Evolutionary conservation across 192 early-diverging fungal genomes (phyloP).

Genomic region (Gonapodya prolifera): DNA sequence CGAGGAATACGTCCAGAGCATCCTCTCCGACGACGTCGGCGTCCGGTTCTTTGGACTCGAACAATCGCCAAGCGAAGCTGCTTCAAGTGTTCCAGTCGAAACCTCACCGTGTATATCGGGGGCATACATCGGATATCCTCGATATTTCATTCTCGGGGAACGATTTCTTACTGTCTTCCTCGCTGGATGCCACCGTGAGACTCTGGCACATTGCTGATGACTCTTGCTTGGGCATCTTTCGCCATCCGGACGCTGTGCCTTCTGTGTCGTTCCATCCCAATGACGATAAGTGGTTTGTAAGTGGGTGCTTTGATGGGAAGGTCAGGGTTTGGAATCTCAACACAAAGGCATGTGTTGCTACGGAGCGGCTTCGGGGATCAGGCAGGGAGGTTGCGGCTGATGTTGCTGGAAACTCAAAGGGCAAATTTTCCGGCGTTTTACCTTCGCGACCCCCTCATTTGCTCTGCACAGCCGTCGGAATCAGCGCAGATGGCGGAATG

Average conservation of each 20-base stretch:
- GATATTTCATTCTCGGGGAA: slow-evolving; percentile 6
- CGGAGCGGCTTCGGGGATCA: neutral
- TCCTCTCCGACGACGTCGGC: neutral
- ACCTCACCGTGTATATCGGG: slow-evolving; percentile 6
- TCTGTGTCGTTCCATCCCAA: slow-evolving; percentile 7
- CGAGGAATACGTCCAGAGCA: neutral
- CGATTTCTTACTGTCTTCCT: slow-evolving; percentile 9
- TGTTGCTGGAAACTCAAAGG: neutral
- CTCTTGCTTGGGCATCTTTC: slow-evolving; percentile 4
- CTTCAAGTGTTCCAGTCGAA: slow-evolving; percentile 4
- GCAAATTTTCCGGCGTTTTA: neutral
- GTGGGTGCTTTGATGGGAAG: slow-evolving; percentile 7
- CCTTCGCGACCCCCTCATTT: neutral
- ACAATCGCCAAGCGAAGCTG: neutral
- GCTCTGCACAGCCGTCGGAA: slow-evolving; percentile 1
- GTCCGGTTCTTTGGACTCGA: neutral
- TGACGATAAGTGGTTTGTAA: slow-evolving; percentile 11
- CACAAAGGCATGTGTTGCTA: neutral
- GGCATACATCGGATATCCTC: slow-evolving; percentile 6
- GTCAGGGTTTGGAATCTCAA: neutral
- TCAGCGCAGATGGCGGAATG: slow-evolving; percentile 8
- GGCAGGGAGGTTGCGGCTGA: neutral
- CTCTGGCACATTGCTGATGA: slow-evolving; percentile 6
- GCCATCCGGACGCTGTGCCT: slow-evolving; percentile 4
- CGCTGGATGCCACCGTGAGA: slow-evolving; percentile 4